phyloP scores from a whole-genome alignment of 306 rosid species.

The Echinosophora koreensis region DNA sequence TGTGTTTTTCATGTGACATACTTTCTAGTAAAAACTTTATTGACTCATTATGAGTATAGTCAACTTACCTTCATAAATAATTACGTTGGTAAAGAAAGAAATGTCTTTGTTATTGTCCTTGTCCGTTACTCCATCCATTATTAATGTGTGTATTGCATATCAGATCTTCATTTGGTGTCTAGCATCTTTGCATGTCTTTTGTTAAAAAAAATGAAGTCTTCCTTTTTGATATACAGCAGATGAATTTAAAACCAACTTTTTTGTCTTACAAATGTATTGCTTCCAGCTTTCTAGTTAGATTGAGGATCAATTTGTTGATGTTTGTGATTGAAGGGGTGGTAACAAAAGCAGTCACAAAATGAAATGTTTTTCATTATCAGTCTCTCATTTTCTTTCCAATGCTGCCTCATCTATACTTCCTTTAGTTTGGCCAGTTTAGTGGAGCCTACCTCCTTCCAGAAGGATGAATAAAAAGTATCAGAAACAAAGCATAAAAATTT shows the following conservation, averaged over 20 bases:
- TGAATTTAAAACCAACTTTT: neutral
- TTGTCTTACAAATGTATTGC: neutral
- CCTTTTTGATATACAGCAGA: slow-evolving; percentile 19
- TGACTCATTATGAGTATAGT: slow-evolving; percentile 6
- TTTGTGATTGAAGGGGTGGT: neutral
- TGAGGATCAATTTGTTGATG: slow-evolving; percentile 17
- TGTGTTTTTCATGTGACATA: neutral
- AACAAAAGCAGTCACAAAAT: neutral
- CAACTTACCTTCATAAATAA: neutral
- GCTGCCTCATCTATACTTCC: neutral
- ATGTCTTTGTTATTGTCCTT: slow-evolving; percentile 4
- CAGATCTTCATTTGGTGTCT: neutral
- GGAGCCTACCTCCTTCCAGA: neutral
- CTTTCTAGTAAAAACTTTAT: slow-evolving; percentile 13
- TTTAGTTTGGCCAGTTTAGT: slow-evolving; percentile 5
- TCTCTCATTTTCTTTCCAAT: slow-evolving; percentile 1
- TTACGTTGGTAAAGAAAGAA: slow-evolving; percentile 12
- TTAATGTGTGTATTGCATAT: neutral
- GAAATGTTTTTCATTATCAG: neutral
- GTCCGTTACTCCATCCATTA: neutral
- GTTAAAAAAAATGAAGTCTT: no score
- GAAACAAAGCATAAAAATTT: neutral
- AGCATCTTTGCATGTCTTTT: slow-evolving; percentile 3
- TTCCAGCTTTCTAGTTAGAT: slow-evolving; percentile 10
- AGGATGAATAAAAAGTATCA: neutral